Percentiles rank a stretch among this genome's conserved stretches.
Conservation (phyloP, 371 early-diverging fungal species). For the Funneliformis caledonium region DNA sequence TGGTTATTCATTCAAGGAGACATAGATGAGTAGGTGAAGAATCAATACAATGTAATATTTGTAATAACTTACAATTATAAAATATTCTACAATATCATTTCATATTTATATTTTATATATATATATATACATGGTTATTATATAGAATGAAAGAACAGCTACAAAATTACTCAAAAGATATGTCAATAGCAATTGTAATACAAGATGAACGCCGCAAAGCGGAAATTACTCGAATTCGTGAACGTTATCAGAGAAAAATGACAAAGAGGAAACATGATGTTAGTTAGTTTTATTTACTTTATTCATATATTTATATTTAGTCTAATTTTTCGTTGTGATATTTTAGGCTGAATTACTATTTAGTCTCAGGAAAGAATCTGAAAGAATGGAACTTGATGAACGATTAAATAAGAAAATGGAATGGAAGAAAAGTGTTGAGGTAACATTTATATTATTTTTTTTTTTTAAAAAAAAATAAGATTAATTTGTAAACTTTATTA, state of each 20-base stretch:
- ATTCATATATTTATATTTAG: background rate
- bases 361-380: background rate
- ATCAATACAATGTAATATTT: background rate
- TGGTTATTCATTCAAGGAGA: constrained; percentile 35
- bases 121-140: background rate
- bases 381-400: background rate
- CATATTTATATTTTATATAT: background rate
- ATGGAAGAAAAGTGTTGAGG: background rate
- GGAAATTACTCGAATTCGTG: background rate
- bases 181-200: constrained; percentile 11
- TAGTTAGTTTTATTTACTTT: background rate
- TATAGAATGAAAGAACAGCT: constrained; percentile 34
- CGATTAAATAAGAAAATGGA: constrained; percentile 15
- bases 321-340: background rate
- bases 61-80: background rate
- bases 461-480: background rate
- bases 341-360: background rate
- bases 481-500: background rate
- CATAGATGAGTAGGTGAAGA: constrained; percentile 21
- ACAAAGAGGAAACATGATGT: background rate
- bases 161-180: constrained; percentile 15
- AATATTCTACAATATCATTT: background rate
- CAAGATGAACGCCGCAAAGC: constrained; percentile 22
- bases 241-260: constrained; percentile 5
- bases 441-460: background rate